Conservation (phyloP, 768 basidiomycete species). For the Boletus bicolor region DNA sequence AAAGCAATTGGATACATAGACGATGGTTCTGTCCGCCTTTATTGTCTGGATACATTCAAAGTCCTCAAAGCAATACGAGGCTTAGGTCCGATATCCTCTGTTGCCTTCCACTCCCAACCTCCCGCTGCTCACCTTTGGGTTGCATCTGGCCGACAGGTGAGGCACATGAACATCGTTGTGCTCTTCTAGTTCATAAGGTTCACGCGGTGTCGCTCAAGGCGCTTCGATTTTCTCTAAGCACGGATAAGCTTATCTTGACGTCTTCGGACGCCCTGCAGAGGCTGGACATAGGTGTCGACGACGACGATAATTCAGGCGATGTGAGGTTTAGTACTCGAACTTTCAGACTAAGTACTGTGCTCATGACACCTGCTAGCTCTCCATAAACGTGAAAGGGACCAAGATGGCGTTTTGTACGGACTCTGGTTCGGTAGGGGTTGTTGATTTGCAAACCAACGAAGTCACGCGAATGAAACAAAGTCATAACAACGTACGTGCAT, state of each 20-base stretch:
- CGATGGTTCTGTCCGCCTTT: conserved; percentile 69
- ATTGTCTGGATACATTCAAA: conserved; percentile 55
- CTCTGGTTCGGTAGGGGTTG: conserved; percentile 61
- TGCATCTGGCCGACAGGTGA: conserved; percentile 59
- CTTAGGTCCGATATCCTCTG: conserved; percentile 61
- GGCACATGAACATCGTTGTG: not conserved
- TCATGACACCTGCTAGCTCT: conserved; percentile 52
- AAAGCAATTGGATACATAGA: conserved; percentile 36
- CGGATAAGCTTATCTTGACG: conserved; percentile 51
- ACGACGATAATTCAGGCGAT: conserved; percentile 66
- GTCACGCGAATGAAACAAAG: conserved; percentile 56
- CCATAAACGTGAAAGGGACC: conserved; percentile 50
- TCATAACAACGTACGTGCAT: conserved; percentile 57
- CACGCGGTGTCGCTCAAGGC: conserved; percentile 11
- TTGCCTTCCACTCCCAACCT: conserved; percentile 44
- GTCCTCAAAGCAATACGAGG: conserved; percentile 62
- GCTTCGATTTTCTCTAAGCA: conserved; percentile 44
- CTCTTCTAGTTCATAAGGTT: not conserved
- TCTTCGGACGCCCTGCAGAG: conserved; percentile 44
- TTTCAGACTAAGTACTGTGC: conserved; percentile 20
- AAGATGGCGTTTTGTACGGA: conserved; percentile 68
- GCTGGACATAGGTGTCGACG: conserved; percentile 47
- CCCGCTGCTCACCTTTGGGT: conserved; percentile 57
- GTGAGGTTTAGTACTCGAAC: conserved; percentile 34
- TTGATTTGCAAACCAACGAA: conserved; percentile 51